These are phyloP conservation scores for Dittrichia graveolens DNA, from an alignment of 129 eudicot genomes.

Conservation along the genomic window DNA sequence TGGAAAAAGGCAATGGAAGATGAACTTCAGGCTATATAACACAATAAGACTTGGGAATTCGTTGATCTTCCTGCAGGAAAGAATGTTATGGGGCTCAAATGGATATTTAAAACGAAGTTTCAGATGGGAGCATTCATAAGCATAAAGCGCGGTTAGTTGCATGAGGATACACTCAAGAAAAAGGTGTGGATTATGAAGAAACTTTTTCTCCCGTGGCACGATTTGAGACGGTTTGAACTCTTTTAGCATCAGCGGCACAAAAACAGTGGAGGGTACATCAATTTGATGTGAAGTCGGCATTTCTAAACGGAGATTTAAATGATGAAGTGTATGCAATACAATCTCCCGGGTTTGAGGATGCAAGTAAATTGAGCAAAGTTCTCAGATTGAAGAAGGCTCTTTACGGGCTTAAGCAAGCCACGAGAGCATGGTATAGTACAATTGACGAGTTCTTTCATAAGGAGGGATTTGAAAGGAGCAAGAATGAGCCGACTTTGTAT, in stretches of 20 bases:
- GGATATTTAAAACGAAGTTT: constrained; percentile 1
- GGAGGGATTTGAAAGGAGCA: background rate
- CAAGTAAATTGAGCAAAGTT: background rate
- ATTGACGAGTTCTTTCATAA: background rate
- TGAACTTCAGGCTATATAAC: background rate
- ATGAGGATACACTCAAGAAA: constrained; percentile 11
- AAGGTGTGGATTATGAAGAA: constrained; percentile 9
- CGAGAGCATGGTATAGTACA: background rate
- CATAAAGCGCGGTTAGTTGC: constrained; percentile 25
- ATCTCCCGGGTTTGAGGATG: background rate
- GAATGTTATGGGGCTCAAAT: constrained; percentile 15
- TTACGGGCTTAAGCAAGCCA: no score
- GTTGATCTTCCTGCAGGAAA: background rate
- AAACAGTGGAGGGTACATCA: constrained; percentile 19
- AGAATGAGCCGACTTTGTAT: background rate
- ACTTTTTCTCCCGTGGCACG: constrained; percentile 10
- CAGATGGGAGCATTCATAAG: constrained; percentile 11
- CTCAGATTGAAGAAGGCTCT: no score
- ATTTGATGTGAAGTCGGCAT: constrained; percentile 21
- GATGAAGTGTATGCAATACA: background rate
- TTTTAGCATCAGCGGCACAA: background rate
- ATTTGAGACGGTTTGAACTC: background rate
- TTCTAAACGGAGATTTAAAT: background rate
- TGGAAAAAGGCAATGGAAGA: background rate
- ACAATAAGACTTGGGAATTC: background rate